These are phyloP conservation scores for Suhomyces guaymorum DNA, from an alignment of 1,139 yeast species.

Conservation along the genomic window DNA sequence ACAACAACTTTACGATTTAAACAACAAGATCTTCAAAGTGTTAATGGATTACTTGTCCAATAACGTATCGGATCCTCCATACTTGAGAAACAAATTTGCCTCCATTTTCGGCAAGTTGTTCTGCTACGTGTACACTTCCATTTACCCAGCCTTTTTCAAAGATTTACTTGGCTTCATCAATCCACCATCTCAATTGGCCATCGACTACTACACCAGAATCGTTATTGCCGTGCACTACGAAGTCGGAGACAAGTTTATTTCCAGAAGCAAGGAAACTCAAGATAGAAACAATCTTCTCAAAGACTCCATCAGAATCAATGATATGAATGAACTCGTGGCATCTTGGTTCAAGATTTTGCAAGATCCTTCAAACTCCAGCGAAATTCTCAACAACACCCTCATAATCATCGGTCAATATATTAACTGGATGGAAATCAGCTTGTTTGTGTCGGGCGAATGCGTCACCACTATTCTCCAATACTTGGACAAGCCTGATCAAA, in stretches of 20 bases:
- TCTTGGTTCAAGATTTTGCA: constrained; percentile 68
- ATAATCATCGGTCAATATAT: constrained; percentile 81
- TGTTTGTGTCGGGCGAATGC: constrained; percentile 70
- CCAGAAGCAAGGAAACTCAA: constrained; percentile 60
- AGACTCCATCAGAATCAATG: constrained; percentile 76
- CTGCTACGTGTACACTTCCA: constrained; percentile 59
- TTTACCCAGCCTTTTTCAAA: constrained; percentile 68
- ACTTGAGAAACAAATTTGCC: constrained; percentile 76
- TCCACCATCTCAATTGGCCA: constrained; percentile 48
- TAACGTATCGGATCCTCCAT: constrained; percentile 53
- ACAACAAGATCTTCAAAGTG: constrained; percentile 41
- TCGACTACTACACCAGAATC: constrained; percentile 77
- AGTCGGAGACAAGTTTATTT: constrained; percentile 87
- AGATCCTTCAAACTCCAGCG: constrained; percentile 34
- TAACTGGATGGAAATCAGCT: constrained; percentile 90
- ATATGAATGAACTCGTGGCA: constrained; percentile 64
- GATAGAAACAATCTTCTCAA: constrained; percentile 73
- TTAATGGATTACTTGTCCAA: constrained; percentile 32
- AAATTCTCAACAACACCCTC: constrained; percentile 60
- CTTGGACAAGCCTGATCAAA: constrained; percentile 47
- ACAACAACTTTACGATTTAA: constrained; percentile 49
- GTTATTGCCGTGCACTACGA: constrained; percentile 80
- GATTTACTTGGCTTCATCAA: constrained; percentile 53
- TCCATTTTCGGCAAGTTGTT: constrained; percentile 73
- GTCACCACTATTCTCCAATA: constrained; percentile 64